phyloP scores from a whole-genome alignment of 352 stramenopile species.

The Pythium graminicola region DNA sequence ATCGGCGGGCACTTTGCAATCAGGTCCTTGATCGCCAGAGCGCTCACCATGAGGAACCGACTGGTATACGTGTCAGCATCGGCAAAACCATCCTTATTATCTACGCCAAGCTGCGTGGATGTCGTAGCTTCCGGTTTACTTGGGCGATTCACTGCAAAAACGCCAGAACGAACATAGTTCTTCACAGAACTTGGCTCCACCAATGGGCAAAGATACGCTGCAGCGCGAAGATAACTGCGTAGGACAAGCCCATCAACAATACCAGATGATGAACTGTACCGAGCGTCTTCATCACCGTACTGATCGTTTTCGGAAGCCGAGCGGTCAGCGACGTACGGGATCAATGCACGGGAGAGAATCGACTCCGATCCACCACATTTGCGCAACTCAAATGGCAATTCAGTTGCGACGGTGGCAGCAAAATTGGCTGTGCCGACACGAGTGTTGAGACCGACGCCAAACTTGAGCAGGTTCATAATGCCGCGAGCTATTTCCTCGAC shows the following conservation, averaged over 20 bases:
- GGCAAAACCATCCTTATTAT: conserved; percentile 3
- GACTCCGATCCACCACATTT: conserved; percentile 55
- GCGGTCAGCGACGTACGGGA: conserved; percentile 51
- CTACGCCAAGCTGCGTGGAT: background rate
- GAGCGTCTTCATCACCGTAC: conserved; percentile 57
- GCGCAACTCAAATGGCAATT: conserved; percentile 66
- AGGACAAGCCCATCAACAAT: conserved; percentile 57
- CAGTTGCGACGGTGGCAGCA: conserved; percentile 50
- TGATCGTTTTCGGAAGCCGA: conserved; percentile 62
- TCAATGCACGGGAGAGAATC: conserved; percentile 45
- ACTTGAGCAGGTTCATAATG: conserved; percentile 51
- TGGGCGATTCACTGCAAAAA: conserved; percentile 44
- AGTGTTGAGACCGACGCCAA: conserved; percentile 76
- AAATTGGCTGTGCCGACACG: conserved; percentile 76
- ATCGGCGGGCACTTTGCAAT: conserved; percentile 54
- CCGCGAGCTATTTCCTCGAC: conserved; percentile 48
- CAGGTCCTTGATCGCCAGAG: conserved; percentile 59
- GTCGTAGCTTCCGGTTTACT: conserved; percentile 3
- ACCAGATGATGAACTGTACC: conserved; percentile 30
- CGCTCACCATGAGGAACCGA: conserved; percentile 64
- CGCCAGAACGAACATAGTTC: conserved; percentile 55
- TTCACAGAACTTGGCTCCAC: conserved; percentile 37
- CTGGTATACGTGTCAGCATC: conserved; percentile 33
- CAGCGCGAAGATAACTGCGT: conserved; percentile 66
- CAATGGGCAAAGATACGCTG: conserved; percentile 63